Conservation (phyloP, 495 filamentous ascomycete genomes). For the Hypoxylon trugodes region DNA sequence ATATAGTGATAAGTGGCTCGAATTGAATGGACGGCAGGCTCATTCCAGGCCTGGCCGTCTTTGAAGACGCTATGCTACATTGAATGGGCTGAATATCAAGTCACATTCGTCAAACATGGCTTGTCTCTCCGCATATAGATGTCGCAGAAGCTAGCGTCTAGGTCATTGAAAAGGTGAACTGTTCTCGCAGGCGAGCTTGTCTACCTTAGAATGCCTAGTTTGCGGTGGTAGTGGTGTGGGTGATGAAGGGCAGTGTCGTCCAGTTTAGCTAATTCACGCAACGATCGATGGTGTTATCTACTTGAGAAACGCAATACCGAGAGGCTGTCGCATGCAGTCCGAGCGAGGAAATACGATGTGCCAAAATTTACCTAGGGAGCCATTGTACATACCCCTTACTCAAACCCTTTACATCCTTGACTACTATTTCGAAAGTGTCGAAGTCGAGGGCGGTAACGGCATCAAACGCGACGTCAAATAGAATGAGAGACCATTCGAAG, state of each 20-base stretch:
- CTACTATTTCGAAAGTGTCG: slow-evolving; percentile 83
- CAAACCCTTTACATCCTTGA: slow-evolving; percentile 87
- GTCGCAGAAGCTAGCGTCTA: too few relatives aligned
- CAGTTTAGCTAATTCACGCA: too few relatives aligned
- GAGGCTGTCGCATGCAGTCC: slow-evolving; percentile 18
- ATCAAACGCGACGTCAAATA: slow-evolving; percentile 97
- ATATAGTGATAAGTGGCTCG: neutral
- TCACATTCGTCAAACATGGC: too few relatives aligned
- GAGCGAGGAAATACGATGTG: slow-evolving; percentile 38
- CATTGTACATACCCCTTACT: slow-evolving; percentile 99
- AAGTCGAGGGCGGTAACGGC: slow-evolving; percentile 97
- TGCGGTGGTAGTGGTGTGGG: neutral
- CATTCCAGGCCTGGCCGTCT: neutral
- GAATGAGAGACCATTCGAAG: slow-evolving; percentile 95
- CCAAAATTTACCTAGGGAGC: slow-evolving; percentile 81
- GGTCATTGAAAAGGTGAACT: too few relatives aligned
- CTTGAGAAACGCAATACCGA: neutral
- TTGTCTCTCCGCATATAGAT: too few relatives aligned
- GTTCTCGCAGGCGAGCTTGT: too few relatives aligned
- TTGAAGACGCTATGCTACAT: neutral
- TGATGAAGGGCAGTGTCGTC: neutral
- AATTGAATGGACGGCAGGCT: neutral
- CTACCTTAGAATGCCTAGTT: too few relatives aligned
- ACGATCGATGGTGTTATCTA: neutral
- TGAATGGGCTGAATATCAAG: neutral